A percentile compares a stretch with the other conserved stretches of the same genome.
Conservation (phyloP, 2,329 filamentous ascomycete species). For the Exophiala sideris region DNA sequence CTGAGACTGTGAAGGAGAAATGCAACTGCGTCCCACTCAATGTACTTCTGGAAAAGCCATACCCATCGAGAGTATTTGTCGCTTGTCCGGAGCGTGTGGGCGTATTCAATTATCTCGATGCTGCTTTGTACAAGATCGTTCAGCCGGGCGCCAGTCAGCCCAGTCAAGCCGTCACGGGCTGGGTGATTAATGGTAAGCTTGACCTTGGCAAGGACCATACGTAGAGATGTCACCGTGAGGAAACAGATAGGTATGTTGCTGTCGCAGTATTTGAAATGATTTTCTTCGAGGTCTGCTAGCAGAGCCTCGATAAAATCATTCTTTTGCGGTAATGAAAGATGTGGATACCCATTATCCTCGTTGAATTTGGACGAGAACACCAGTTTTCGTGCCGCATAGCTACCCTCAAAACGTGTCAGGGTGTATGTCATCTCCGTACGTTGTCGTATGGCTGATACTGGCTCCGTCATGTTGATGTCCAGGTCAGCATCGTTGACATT, state of each 20-base stretch:
- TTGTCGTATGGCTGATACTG: not conserved
- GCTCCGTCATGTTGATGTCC: constrained; percentile 28
- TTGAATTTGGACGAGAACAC: constrained; percentile 27
- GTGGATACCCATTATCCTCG: constrained; percentile 21
- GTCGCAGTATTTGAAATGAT: constrained; percentile 52
- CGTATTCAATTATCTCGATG: constrained; percentile 23
- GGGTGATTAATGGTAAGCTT: constrained; percentile 15
- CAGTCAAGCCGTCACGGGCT: not conserved
- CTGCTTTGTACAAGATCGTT: constrained; percentile 9
- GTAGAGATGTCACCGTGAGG: constrained; percentile 18
- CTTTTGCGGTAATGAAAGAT: constrained; percentile 19
- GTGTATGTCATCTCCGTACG: constrained; percentile 30
- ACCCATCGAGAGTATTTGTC: constrained; percentile 20
- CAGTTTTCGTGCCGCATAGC: constrained; percentile 25
- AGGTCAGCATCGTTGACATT: constrained; percentile 51
- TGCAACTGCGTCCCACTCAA: constrained; percentile 62
- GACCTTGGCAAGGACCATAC: constrained; percentile 17
- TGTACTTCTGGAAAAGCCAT: constrained; percentile 62
- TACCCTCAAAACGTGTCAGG: constrained; percentile 25
- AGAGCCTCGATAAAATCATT: constrained; percentile 30
- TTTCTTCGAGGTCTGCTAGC: constrained; percentile 51
- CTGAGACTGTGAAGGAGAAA: constrained; percentile 60
- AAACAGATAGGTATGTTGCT: constrained; percentile 17
- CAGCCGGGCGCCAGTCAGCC: not conserved
- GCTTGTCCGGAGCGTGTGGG: constrained; percentile 15